Evolutionary conservation across 2,329 filamentous ascomycete species (phyloP).

Genomic region (Colletotrichum ledebouriae): DNA sequence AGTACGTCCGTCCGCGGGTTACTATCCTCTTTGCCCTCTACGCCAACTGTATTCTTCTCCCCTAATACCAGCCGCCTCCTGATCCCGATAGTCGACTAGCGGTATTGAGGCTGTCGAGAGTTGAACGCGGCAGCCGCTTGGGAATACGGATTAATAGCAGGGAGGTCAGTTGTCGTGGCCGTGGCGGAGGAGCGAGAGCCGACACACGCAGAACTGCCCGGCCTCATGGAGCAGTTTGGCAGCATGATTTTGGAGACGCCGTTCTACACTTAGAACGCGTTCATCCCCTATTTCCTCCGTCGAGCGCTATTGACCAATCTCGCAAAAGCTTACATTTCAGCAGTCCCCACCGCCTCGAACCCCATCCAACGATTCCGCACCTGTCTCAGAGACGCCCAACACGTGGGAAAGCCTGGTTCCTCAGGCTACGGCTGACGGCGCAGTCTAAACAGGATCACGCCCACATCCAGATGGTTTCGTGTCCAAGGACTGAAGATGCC

Average conservation of each 20-base stretch:
- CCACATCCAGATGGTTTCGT: no score
- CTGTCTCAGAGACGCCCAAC: background rate
- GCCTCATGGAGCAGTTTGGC: background rate
- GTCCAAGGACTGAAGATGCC: no score
- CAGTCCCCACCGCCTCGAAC: background rate
- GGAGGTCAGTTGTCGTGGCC: background rate
- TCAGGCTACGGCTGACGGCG: no score
- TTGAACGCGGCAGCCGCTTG: background rate
- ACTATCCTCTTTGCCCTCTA: background rate
- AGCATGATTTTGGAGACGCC: background rate
- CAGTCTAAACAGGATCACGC: no score
- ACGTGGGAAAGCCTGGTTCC: background rate
- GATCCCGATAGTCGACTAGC: background rate
- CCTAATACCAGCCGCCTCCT: background rate
- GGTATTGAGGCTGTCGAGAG: background rate
- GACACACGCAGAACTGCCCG: background rate
- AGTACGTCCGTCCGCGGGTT: background rate
- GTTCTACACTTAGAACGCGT: background rate
- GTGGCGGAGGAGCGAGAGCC: background rate
- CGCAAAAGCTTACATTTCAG: background rate
- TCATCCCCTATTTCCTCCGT: background rate
- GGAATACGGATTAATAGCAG: slow-evolving; percentile 4
- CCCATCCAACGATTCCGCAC: background rate
- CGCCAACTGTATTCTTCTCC: background rate
- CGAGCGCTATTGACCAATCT: slow-evolving; percentile 2